phyloP scores from a whole-genome alignment of 306 rosid genomes.

The Quercus rubra region DNA sequence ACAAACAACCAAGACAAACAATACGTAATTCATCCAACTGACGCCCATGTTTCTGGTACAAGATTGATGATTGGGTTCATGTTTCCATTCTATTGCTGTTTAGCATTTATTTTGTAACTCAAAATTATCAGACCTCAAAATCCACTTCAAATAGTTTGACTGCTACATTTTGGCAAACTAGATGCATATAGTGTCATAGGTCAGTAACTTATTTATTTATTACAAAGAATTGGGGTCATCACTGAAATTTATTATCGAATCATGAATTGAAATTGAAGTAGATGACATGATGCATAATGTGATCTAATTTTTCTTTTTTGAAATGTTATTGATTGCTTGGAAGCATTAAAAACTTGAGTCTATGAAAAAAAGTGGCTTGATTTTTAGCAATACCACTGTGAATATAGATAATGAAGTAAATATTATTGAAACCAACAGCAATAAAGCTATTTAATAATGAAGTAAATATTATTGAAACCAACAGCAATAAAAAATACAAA shows the following conservation, averaged over 20 bases:
- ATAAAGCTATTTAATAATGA: too few species aligned
- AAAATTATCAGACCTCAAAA: neutral
- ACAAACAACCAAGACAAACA: too few species aligned
- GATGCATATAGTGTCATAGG: neutral
- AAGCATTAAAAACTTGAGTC: neutral
- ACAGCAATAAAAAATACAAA: too few species aligned
- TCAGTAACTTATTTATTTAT: neutral
- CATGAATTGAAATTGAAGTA: neutral
- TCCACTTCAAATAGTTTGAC: neutral
- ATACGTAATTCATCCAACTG: too few species aligned
- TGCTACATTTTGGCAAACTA: neutral
- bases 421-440: too few species aligned
- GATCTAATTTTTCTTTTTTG: neutral
- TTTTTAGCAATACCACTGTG: too few species aligned
- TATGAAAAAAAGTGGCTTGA: too few species aligned
- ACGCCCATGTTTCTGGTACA: slow-evolving; percentile 99
- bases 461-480: too few species aligned
- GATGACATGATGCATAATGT: neutral
- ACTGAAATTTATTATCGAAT: neutral
- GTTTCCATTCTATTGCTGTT: slow-evolving; percentile 50
- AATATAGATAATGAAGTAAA: too few species aligned
- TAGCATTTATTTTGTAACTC: slow-evolving; percentile 8
- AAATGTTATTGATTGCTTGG: neutral
- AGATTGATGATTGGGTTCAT: slow-evolving; percentile 70
- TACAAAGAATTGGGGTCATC: neutral